phyloP scores from a whole-genome alignment of 2,329 filamentous ascomycete genomes.

The Aspergillus clavatus region DNA sequence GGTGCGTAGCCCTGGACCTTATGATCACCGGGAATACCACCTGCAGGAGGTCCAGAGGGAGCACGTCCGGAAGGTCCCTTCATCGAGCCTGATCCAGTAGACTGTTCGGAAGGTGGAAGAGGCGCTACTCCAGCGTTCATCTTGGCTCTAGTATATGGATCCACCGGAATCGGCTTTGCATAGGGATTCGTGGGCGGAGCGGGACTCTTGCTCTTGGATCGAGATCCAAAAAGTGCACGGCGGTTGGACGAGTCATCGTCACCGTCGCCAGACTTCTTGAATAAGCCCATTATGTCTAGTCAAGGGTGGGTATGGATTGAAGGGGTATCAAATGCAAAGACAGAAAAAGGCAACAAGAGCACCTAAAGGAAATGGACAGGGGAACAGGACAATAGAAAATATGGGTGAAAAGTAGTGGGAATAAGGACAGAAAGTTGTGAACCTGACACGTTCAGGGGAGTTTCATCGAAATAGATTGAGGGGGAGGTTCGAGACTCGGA shows the following conservation, averaged over 20 bases:
- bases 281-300: slow-evolving; percentile 3
- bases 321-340: background rate
- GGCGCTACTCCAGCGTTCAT: slow-evolving; percentile 39
- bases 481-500: slow-evolving; percentile 13
- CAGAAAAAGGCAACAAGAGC: background rate
- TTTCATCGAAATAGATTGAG: slow-evolving; percentile 8
- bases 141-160: slow-evolving; percentile 53
- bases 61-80: slow-evolving; percentile 6
- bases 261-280: slow-evolving; percentile 40
- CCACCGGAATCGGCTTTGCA: slow-evolving; percentile 48
- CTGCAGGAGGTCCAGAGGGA: slow-evolving; percentile 19
- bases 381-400: background rate
- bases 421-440: too few species aligned
- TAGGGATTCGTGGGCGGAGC: slow-evolving; percentile 53
- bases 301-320: background rate
- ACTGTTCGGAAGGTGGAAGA: slow-evolving; percentile 30
- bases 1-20: slow-evolving; percentile 37
- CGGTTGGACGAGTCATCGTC: slow-evolving; percentile 50
- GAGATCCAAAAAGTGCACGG: slow-evolving; percentile 55
- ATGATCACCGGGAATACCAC: slow-evolving; percentile 29
- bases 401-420: slow-evolving; percentile 1
- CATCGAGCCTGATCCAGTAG: slow-evolving; percentile 10
- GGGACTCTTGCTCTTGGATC: slow-evolving; percentile 52
- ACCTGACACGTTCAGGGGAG: slow-evolving; percentile 24
- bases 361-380: background rate